These are phyloP conservation scores for Crithidia expoeki DNA, from an alignment of 208 protist species.

Conservation along the genomic window DNA sequence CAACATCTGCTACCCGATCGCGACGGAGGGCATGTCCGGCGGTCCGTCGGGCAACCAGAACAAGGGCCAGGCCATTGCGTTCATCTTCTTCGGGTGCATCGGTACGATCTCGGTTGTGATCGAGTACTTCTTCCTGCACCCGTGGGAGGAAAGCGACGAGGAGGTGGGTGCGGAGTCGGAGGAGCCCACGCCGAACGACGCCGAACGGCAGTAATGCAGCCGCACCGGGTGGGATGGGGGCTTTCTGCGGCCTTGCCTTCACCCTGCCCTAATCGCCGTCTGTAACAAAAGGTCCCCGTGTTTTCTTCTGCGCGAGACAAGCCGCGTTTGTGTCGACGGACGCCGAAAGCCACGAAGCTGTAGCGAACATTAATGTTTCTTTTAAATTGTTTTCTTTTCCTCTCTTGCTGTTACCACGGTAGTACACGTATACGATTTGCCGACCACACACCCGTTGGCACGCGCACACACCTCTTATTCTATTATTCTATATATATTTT, in stretches of 20 bases:
- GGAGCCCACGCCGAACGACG: conserved; percentile 14
- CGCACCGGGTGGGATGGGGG: no score
- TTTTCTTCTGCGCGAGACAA: no score
- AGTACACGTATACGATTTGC: background rate
- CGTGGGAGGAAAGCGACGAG: conserved; percentile 26
- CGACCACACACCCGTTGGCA: background rate
- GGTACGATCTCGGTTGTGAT: conserved; percentile 51
- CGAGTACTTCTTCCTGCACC: conserved; percentile 56
- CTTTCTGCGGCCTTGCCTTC: no score
- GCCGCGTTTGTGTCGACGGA: no score
- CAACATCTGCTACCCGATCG: conserved; percentile 69
- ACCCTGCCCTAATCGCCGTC: no score
- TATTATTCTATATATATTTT: background rate
- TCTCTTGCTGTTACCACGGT: no score
- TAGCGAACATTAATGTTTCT: no score
- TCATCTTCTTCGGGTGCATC: conserved; percentile 71
- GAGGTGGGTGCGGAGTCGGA: no score
- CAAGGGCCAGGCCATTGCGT: conserved; percentile 62
- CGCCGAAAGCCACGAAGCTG: no score
- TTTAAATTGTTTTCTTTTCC: no score
- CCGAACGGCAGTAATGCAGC: conserved; percentile 12
- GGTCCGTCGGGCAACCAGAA: conserved; percentile 60
- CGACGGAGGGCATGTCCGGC: conserved; percentile 67
- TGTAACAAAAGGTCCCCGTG: no score
- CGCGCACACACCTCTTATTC: background rate